Evolutionary conservation across 1,139 yeast species (phyloP).

Genomic region (Pichia sp.): DNA sequence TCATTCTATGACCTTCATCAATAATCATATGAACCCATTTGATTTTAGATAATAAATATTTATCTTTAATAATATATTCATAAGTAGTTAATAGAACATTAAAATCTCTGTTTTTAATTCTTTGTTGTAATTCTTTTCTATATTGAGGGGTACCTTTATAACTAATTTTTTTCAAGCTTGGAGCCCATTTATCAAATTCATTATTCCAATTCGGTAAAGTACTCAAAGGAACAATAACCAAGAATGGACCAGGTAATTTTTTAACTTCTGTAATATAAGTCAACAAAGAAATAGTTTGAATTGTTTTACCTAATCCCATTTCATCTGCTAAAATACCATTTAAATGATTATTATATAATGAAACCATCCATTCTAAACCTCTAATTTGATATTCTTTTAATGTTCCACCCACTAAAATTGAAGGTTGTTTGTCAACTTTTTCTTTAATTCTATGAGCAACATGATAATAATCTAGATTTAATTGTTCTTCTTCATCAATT

Average conservation of each 20-base stretch:
- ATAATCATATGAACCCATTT: slow-evolving; percentile 96
- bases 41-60: slow-evolving; percentile 69
- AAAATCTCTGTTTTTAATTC: slow-evolving; percentile 74
- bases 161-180: slow-evolving; percentile 66
- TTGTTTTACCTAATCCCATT: slow-evolving; percentile 84
- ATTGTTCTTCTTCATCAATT: slow-evolving; percentile 46
- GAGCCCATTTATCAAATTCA: slow-evolving; percentile 98
- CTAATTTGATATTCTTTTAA: slow-evolving; percentile 72
- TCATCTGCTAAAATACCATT: slow-evolving; percentile 84
- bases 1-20: slow-evolving; percentile 99
- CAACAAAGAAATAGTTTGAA: slow-evolving; percentile 68
- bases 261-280: slow-evolving; percentile 63
- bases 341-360: slow-evolving; percentile 66
- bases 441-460: slow-evolving; percentile 91
- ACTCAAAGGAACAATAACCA: slow-evolving; percentile 90
- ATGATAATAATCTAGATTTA: slow-evolving; percentile 83
- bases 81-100: slow-evolving; percentile 88
- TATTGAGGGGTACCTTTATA: slow-evolving; percentile 89
- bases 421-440: slow-evolving; percentile 71
- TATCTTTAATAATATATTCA: slow-evolving; percentile 88
- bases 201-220: slow-evolving; percentile 94
- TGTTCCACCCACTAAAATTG: slow-evolving; percentile 71
- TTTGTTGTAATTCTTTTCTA: slow-evolving; percentile 69
- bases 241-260: slow-evolving; percentile 56
- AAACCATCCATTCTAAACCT: slow-evolving; percentile 88